These are phyloP conservation scores for Collybia sordida DNA, from an alignment of 768 basidiomycete species.

Conservation along the genomic window DNA sequence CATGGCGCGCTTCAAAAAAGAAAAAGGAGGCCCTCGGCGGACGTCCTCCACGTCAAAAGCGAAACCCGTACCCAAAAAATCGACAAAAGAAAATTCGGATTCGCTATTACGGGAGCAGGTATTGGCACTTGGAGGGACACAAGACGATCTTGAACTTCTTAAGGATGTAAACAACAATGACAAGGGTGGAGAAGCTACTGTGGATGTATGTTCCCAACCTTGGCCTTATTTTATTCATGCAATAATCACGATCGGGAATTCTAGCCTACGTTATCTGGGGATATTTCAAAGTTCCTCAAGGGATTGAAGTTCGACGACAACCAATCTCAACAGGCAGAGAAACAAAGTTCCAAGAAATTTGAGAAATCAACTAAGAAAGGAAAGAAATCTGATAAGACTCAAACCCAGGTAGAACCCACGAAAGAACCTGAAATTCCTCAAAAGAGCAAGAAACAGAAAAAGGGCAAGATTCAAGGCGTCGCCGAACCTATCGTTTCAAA, in stretches of 20 bases:
- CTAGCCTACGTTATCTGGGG: slow-evolving; percentile 42
- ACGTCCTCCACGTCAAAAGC: slow-evolving; percentile 2
- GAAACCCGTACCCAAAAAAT: slow-evolving; percentile 6
- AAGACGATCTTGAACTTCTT: slow-evolving; percentile 45
- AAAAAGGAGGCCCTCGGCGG: slow-evolving; percentile 13
- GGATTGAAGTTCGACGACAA: slow-evolving; percentile 30
- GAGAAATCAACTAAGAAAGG: slow-evolving; percentile 16
- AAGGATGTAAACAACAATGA: slow-evolving; percentile 35
- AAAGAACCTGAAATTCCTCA: slow-evolving; percentile 2
- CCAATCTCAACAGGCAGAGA: slow-evolving; percentile 10
- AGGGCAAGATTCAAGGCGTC: slow-evolving; percentile 4
- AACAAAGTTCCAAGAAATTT: slow-evolving; percentile 7
- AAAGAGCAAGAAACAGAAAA: slow-evolving; percentile 19
- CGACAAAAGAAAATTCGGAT: slow-evolving; percentile 14
- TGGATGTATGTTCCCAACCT: slow-evolving; percentile 26
- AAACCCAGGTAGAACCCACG: background rate
- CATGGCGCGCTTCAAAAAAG: slow-evolving; percentile 24
- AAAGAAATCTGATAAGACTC: slow-evolving; percentile 6
- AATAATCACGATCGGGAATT: background rate
- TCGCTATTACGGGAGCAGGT: slow-evolving; percentile 30
- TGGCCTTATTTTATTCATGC: background rate
- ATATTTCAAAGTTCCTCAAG: slow-evolving; percentile 47
- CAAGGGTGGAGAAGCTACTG: slow-evolving; percentile 22
- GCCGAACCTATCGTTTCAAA: slow-evolving; percentile 1
- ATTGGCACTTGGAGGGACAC: slow-evolving; percentile 44